Base-by-base conservation (phyloP, 2,329 filamentous ascomycete genomes). In the Talaromyces funiculosus region DNA sequence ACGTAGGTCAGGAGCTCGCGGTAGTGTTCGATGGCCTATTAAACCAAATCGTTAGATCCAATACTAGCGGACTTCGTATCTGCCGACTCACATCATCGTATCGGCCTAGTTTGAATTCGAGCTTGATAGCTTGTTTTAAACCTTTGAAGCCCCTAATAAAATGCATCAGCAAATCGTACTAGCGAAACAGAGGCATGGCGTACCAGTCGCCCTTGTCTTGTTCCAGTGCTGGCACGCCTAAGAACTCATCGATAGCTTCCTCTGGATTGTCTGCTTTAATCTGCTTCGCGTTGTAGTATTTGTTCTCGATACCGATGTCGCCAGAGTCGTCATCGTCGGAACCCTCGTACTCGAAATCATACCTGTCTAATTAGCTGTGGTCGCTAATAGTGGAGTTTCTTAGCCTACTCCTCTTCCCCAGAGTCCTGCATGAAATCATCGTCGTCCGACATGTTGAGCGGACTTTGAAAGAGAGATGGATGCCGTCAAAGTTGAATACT, bases 261-360 rank as follows among this genome's bases (percentile, higher is more conserved):
- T 94, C 86, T 0, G 93, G 92, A 61, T 92, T 91, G 64, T 88
- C 87, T 45, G 82, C 81, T 80, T 97, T 99, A 73, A 96, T 87
- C 78, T 97, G 93, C 78, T 99, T 99, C 45, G 94, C 94, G 77
- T 97, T 97, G 83, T 97, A 99, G 81, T 99, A 99, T 79, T 96
- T 97, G 81, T 99, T 99, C 75, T 99, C 94, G 73, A 97, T 95
- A 67, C 93, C 92, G 68, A 97, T 90, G 73, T 97, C 91, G 61
- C 88, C 92, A 33, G 84, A 86, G 61, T 96, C 88, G 45, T 95
- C 90, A 53, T 94, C 92, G 60, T 96, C 91, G 66, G 92, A 91
- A 68, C 92, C 94, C 73, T 97, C 93, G 76, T 97, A 97, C 72
- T 97, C 93, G 74, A 97, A 97, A 77, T 97, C 94, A 73, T 97